Evolutionary conservation across 352 stramenopile species (phyloP), one percentile per base, ranked within the genome.

Genomic region (Phytophthora cactorum): DNA sequence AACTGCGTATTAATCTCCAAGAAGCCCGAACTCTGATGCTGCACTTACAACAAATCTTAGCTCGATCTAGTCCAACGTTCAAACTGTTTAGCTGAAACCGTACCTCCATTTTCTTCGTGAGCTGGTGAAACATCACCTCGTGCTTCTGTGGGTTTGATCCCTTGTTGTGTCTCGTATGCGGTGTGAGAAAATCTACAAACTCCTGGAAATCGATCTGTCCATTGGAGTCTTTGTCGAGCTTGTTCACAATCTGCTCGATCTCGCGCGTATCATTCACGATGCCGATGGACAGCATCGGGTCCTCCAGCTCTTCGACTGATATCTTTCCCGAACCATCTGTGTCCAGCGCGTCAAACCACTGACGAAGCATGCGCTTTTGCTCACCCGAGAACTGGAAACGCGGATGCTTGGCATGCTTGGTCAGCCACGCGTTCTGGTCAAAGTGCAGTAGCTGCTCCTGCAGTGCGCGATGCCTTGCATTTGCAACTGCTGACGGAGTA

Each of bases 61-160:
- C 12, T 11, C 4, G 2, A 49, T 47, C 17, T n/a, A 8, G 11
- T 39, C n/a, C 8, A 25, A 22, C 44, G 25, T 22, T 14, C 27
- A 46, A 32, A 36, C 17, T 25, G 14, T 28, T 27, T 50, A 43
- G n/a, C 12, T 32, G 25, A 11, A 34, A 15, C 22, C 32, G 27
- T 56, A 89, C 80, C 79, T 91, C 83, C 86, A 93, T 93, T 56
- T 90, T 92, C 62, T 89, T 79, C 5, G 84, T 93, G 9, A 93
- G 75, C 51, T 88, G 80, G 44, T 82, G 76, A 44, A 93, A 93
- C 78, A 90, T 90, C 32, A 75, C 57, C 47, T 90, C 81, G 41
- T 89, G 78, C 38, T 89, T 90, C 47, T 83, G 75, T 11, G 81
- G 57, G 15, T 65, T 79, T 11, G 60, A 28, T 3, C 63, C 72